Conservation (phyloP, 1,139 yeast genomes). For the Yamadazyma friedrichii region DNA sequence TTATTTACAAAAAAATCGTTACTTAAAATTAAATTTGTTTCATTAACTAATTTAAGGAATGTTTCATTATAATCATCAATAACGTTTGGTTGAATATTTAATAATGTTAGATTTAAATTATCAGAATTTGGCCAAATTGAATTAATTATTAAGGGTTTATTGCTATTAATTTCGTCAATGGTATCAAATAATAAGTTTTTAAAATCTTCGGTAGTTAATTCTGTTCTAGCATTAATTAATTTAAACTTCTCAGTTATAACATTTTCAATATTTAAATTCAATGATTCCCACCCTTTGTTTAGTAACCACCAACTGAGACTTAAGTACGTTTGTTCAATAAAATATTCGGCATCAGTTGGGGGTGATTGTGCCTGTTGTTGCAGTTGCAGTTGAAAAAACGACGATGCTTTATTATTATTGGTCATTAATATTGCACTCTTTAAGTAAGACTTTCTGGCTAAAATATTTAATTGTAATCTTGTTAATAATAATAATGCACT, state of each 20-base stretch:
- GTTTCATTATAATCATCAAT: constrained; percentile 39
- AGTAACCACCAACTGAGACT: constrained; percentile 94
- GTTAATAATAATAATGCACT: constrained; percentile 74
- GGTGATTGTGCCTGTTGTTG: neutral
- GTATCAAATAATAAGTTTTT: constrained; percentile 22
- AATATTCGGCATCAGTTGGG: constrained; percentile 30
- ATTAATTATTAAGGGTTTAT: constrained; percentile 24
- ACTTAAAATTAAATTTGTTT: constrained; percentile 36
- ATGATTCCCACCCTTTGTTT: constrained; percentile 75
- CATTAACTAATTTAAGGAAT: constrained; percentile 46
- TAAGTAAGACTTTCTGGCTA: constrained; percentile 83
- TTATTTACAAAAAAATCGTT: constrained; percentile 33
- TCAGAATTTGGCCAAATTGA: constrained; percentile 43
- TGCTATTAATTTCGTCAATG: constrained; percentile 19
- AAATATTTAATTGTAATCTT: constrained; percentile 79
- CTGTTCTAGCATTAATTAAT: constrained; percentile 68
- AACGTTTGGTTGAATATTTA: constrained; percentile 45
- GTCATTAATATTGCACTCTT: constrained; percentile 76
- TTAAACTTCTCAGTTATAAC: constrained; percentile 64
- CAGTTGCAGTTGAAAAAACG: neutral
- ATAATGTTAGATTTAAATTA: constrained; percentile 42
- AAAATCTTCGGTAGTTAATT: constrained; percentile 62
- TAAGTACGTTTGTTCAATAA: constrained; percentile 78
- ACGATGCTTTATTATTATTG: constrained; percentile 16
- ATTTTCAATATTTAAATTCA: constrained; percentile 53